Base-by-base conservation (phyloP, 106 monocot species). In the Platanthera guangdongensis region DNA sequence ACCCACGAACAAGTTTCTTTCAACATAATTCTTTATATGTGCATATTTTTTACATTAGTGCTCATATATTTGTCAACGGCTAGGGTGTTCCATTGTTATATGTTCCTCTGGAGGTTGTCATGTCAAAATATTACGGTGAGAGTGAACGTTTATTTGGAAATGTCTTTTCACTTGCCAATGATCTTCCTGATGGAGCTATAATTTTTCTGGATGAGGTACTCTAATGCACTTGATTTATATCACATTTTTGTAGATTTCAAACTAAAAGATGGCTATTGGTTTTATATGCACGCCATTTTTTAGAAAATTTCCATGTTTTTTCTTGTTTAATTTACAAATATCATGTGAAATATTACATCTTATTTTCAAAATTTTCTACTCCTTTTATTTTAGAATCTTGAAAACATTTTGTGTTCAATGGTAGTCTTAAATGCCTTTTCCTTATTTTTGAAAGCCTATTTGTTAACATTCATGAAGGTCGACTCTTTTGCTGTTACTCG, bases 81-180 rank as follows among this genome's bases (percentile, higher is more conserved):
- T 51, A 52, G 92, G 97, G 97, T 68, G 85, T 99, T 83, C 97
- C 94, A 7, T 82, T 99, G 57, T 72, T 99, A 21, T 99, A 99
- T 88, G 97, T 99, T 25, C 97, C 97, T 52, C 81, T 99, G 13
- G 97, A 94, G 83, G 81, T 97, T 60, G 89, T 99, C 46, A 85
- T 99, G 89, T 99, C 97, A 68, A 99, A 99, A 75, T 99, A 89
- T 83, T 99, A 99, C 84, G 97, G 97, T 75, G 91, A 99, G 88
- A 99, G 97, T 77, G 97, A 99, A 67, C 80, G 89, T 4, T 74
- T 94, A n/a, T 68, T 99, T 15, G 94, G 94, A 28, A 85, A 84
- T 79, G 97, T 99, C 16, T 99, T 99, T 77, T 86, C 89, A 69
- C 88, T 94, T 78, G 97, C 97, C 50, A 91, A 99, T 84, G 94